phyloP scores from a whole-genome alignment of 441 rosid genomes.

The Erodium moschatum region DNA sequence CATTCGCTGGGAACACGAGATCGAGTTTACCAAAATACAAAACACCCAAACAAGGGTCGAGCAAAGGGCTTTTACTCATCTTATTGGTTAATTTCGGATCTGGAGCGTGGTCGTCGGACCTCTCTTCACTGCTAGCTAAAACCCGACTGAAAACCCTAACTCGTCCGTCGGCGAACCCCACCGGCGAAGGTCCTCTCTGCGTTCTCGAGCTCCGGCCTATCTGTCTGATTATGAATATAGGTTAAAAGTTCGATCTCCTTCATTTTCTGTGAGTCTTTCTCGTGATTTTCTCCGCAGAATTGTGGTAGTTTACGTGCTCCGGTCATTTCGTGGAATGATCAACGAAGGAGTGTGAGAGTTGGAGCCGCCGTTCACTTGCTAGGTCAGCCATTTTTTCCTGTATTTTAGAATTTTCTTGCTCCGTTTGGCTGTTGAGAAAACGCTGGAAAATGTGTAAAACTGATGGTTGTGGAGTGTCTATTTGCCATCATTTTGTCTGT shows the following conservation, averaged over 20 bases:
- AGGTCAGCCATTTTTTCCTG: not conserved
- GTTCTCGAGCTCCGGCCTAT: not conserved
- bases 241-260: not conserved
- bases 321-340: not conserved
- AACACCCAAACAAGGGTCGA: not conserved
- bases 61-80: not conserved
- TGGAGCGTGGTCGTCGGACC: constrained; percentile 20
- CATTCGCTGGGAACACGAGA: not conserved
- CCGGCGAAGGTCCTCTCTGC: constrained; percentile 9
- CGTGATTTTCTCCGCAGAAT: not conserved
- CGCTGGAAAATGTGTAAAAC: not conserved
- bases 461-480: not conserved
- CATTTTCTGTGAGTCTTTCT: not conserved
- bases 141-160: constrained; percentile 26
- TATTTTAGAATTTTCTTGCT: not conserved
- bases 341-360: not conserved
- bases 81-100: constrained; percentile 19
- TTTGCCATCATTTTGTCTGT: not conserved
- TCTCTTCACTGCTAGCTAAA: not conserved
- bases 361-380: not conserved
- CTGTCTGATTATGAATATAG: not conserved
- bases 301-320: not conserved
- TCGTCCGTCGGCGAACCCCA: not conserved
- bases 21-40: not conserved
- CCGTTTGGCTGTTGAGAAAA: not conserved